A percentile compares a stretch with the other conserved stretches of the same genome.
These are phyloP conservation scores for Penicillium turbatum DNA, from an alignment of 495 filamentous ascomycete species.

Conservation along the genomic window DNA sequence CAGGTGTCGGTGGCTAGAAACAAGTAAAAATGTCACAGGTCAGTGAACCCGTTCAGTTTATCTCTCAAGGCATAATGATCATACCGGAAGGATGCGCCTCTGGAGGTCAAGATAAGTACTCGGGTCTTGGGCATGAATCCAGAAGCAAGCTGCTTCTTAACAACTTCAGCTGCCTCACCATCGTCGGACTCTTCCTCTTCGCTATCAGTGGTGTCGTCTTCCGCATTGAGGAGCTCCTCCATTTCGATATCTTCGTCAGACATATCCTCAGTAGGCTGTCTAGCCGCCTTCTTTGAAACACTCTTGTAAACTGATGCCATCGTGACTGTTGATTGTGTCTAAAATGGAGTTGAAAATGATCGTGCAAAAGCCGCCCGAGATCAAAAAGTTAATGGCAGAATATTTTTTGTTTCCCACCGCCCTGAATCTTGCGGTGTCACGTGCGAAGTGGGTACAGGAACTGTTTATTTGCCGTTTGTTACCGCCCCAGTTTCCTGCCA, in stretches of 20 bases:
- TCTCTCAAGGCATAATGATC: constrained; percentile 9
- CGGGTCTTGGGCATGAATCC: constrained; percentile 56
- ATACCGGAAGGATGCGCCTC: constrained; percentile 85
- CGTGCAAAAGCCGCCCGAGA: constrained; percentile 12
- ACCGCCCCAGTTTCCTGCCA: neutral
- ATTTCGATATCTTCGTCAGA: constrained; percentile 36
- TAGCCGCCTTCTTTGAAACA: constrained; percentile 60
- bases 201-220: constrained; percentile 47
- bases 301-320: constrained; percentile 98
- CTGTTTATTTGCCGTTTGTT: neutral
- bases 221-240: constrained; percentile 38
- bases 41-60: neutral
- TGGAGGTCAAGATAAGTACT: constrained; percentile 82
- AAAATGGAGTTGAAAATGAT: constrained; percentile 9
- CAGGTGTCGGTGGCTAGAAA: constrained; percentile 78
- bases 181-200: constrained; percentile 41
- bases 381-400: constrained; percentile 42
- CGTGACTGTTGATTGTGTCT: constrained; percentile 23
- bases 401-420: constrained; percentile 40
- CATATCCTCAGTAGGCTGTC: constrained; percentile 31
- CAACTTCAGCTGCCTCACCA: constrained; percentile 24
- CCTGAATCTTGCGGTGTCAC: constrained; percentile 18
- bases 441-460: constrained; percentile 9
- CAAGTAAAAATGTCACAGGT: constrained; percentile 12
- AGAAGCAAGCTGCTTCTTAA: constrained; percentile 40